Base-by-base conservation (phyloP, 345 rosid genomes). In the Odontarrhena argentea region DNA sequence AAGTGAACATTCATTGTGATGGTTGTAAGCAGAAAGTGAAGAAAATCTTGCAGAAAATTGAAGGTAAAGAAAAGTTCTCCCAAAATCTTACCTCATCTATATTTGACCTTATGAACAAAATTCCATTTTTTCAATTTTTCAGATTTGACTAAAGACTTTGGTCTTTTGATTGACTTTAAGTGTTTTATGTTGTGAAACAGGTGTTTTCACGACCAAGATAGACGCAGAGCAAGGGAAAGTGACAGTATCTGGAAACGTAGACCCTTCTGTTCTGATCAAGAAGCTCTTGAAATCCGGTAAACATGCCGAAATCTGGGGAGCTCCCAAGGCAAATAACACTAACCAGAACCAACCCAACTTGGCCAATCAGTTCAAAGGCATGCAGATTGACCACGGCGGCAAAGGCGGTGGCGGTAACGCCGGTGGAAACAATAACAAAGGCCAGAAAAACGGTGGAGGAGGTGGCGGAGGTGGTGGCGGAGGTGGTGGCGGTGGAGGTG, bases 1-100 rank as follows among this genome's bases (percentile, higher is more conserved):
- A 87, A 82, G 96, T 92, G 82, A 92, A 92, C 80, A 92, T 92
- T 55, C 96, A 89, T 74, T 92, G 98, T 68, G 96, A 89, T 81
- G 98, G 98, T 2, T 92, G 98, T 69, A 82, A 86, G 77, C 87
- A 86, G 24, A 87, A 89, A 77, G 96, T 92, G 71, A 87, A 89
- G 88, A 89, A 89, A 83, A 82, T 87, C 76, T 72, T 92, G 83
- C 91, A 92, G 74, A 92, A 87, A 76, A 92, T 92, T 45, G 96
- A 92, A 57, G 98, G 98, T 92, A 83, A 36, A 35, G 13, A 11
- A 60, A 38, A 47, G 34, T 37, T 1, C 11, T 37, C 59, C 37
- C 22, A 60, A 26, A 47, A 2, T 55, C 30, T 47, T 1, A 40
- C 22, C 18, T 13, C 53, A 2, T 50, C 12, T 8, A 28, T 51